These are phyloP conservation scores for Pyrenochaeta sp. DNA, from an alignment of 2,329 filamentous ascomycete genomes.

Conservation along the genomic window DNA sequence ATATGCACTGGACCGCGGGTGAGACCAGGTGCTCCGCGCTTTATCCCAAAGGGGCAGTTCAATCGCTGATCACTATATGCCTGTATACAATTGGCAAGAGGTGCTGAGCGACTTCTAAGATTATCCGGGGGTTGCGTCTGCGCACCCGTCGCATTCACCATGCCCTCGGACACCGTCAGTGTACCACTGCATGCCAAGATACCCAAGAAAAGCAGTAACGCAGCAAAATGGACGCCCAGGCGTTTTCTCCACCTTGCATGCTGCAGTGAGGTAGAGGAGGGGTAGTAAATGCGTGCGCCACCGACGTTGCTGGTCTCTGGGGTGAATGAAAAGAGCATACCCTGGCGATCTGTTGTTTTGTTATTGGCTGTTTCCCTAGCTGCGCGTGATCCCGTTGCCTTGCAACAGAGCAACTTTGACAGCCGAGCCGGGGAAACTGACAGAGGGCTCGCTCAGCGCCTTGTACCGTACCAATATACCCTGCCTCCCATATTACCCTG, in stretches of 20 bases:
- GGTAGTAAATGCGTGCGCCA: constrained; percentile 1
- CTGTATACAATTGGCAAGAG: not conserved
- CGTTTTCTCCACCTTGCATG: constrained; percentile 6
- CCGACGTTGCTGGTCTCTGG: constrained; percentile 5
- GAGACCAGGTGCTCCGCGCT: not conserved
- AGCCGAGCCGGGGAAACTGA: constrained; percentile 3
- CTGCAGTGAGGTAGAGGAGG: not conserved
- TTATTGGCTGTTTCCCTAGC: constrained; percentile 6
- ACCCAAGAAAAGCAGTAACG: not conserved
- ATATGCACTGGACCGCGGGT: not conserved
- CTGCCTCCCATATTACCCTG: constrained; percentile 6
- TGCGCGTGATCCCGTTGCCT: constrained; percentile 11
- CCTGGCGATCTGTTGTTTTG: not conserved
- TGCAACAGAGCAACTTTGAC: constrained; percentile 6
- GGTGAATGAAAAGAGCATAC: not conserved
- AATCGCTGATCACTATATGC: not conserved
- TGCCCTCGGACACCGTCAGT: not conserved
- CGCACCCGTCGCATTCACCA: not conserved
- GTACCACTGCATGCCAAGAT: constrained; percentile 1
- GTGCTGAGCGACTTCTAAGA: not conserved
- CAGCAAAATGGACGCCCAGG: constrained; percentile 4
- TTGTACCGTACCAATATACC: constrained; percentile 10
- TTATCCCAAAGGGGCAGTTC: not conserved
- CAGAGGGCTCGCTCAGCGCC: constrained; percentile 5
- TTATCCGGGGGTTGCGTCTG: not conserved